Evolutionary conservation across 345 rosid genomes (phyloP).

Genomic region (Odontarrhena argentea): DNA sequence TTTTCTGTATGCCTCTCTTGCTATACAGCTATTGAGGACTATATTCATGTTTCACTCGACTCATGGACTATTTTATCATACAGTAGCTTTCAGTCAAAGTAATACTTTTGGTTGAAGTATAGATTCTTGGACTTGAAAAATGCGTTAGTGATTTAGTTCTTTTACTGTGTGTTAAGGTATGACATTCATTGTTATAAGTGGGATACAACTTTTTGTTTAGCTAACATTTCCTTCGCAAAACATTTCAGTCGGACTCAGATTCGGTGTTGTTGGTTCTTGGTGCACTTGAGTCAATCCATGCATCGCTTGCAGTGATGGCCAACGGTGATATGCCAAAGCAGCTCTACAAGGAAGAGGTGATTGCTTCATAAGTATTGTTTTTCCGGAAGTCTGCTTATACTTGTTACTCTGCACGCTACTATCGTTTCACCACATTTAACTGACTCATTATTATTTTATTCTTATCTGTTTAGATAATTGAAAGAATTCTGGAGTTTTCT

Average conservation of each 20-base stretch:
- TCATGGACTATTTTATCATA: constrained; percentile 19
- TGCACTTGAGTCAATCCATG: constrained; percentile 97
- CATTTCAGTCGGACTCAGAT: constrained; percentile 80
- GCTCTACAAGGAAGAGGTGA: constrained; percentile 94
- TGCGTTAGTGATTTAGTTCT: constrained; percentile 6
- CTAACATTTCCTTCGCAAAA: constrained; percentile 30
- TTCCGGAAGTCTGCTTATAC: constrained; percentile 15
- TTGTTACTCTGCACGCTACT: constrained; percentile 8
- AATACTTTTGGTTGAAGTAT: constrained; percentile 18
- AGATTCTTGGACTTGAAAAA: constrained; percentile 25
- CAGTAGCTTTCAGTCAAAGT: constrained; percentile 1
- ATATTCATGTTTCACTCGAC: constrained; percentile 24
- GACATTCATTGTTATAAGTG: constrained; percentile 7
- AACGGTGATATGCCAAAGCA: constrained; percentile 92
- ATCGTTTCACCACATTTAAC: constrained; percentile 7
- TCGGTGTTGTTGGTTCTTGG: constrained; percentile 62
- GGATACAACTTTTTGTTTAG: constrained; percentile 17
- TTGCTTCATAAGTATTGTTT: constrained; percentile 30
- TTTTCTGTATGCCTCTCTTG: constrained; percentile 29
- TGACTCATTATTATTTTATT: constrained; percentile 10
- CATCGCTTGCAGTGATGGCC: constrained; percentile 87
- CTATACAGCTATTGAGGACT: constrained; percentile 1
- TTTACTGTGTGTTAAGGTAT: neutral
- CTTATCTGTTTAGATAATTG: constrained; percentile 66
- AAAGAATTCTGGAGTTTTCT: constrained; percentile 92